These are phyloP conservation scores for Coniochaeta sp. DNA, from an alignment of 2,329 filamentous ascomycete species.

Conservation along the genomic window DNA sequence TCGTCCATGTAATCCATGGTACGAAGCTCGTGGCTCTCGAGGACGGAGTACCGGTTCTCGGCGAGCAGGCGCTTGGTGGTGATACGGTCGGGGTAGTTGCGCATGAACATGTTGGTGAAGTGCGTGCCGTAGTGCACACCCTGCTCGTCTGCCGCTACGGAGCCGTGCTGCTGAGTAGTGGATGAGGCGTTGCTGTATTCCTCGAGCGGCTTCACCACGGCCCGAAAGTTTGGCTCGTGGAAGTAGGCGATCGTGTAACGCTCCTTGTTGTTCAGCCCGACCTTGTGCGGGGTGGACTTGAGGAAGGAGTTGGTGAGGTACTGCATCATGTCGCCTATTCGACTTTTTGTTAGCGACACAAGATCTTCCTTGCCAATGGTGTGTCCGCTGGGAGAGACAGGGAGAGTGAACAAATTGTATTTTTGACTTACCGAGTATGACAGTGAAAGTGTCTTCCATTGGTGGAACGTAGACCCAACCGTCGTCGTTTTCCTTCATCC, in stretches of 20 bases:
- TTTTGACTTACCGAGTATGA: conserved; percentile 34
- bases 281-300: conserved; percentile 42
- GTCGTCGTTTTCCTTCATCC: conserved; percentile 34
- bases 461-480: conserved; percentile 43
- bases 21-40: conserved; percentile 18
- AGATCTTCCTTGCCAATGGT: not conserved
- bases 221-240: conserved; percentile 42
- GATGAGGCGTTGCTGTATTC: conserved; percentile 23
- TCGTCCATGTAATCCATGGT: conserved; percentile 12
- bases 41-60: conserved; percentile 22
- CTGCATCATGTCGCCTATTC: conserved; percentile 42
- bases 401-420: not conserved
- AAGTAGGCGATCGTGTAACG: conserved; percentile 44
- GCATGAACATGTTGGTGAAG: conserved; percentile 44
- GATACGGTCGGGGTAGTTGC: conserved; percentile 39
- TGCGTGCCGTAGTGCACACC: conserved; percentile 44
- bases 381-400: not conserved
- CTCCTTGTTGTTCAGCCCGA: conserved; percentile 39
- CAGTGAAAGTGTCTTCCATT: conserved; percentile 34
- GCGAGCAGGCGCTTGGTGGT: conserved; percentile 30
- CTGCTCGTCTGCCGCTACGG: conserved; percentile 16
- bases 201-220: conserved; percentile 33
- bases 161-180: conserved; percentile 14
- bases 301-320: conserved; percentile 39
- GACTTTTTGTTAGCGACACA: not conserved